Conservation (phyloP, 352 stramenopile genomes). For the Phytophthora syringae region DNA sequence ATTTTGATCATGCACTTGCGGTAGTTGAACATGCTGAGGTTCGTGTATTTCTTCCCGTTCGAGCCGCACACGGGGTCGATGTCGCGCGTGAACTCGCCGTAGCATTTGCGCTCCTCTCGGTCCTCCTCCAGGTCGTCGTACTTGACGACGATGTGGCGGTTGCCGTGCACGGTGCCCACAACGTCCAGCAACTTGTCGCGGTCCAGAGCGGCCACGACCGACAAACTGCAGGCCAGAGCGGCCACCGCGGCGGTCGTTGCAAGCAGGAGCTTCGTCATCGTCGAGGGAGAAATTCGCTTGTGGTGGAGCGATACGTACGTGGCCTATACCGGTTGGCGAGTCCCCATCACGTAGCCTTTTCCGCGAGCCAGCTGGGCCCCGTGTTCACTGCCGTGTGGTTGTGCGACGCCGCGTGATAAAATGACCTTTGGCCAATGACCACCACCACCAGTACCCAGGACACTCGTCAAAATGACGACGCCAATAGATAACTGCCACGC, state of each 20-base stretch:
- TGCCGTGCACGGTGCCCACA: constrained; percentile 38
- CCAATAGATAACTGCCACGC: too few relatives aligned
- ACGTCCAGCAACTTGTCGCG: constrained; percentile 43
- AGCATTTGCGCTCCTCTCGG: constrained; percentile 42
- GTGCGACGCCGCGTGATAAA: too few relatives aligned
- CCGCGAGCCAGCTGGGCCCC: constrained; percentile 25
- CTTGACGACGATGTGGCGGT: constrained; percentile 27
- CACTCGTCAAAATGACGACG: too few relatives aligned
- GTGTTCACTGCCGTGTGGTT: constrained; percentile 32
- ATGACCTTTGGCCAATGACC: not conserved
- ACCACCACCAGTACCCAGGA: too few relatives aligned
- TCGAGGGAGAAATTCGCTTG: constrained; percentile 29
- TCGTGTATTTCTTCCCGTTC: constrained; percentile 61
- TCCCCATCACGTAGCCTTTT: constrained; percentile 35
- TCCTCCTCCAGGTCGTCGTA: constrained; percentile 31
- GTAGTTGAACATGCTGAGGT: constrained; percentile 64
- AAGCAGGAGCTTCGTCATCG: constrained; percentile 16
- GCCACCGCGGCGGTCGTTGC: constrained; percentile 12
- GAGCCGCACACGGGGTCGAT: constrained; percentile 59
- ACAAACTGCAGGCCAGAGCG: constrained; percentile 14
- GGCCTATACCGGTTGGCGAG: constrained; percentile 24
- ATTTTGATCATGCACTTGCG: constrained; percentile 54
- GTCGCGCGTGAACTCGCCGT: constrained; percentile 53
- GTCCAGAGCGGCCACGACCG: constrained; percentile 31
- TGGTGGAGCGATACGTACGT: constrained; percentile 31